Conservation (phyloP, 75 land plant genomes). For the Adiantum capillusveneris region DNA sequence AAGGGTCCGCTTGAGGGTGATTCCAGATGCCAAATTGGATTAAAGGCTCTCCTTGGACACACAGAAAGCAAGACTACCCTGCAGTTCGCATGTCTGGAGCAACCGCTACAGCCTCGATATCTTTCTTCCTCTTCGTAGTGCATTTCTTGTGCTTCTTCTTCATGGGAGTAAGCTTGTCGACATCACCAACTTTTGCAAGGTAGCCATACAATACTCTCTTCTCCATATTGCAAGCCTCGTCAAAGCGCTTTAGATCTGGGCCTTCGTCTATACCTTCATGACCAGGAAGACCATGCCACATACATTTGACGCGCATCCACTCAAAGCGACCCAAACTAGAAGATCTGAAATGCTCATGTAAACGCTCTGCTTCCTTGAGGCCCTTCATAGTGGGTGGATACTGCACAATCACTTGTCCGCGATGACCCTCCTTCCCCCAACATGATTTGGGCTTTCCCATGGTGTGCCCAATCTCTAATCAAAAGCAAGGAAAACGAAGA, state of each 20-base stretch:
- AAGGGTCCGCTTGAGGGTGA: no score
- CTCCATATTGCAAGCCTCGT: conserved; percentile 10
- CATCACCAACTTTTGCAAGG: conserved; percentile 13
- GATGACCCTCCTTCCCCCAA: conserved; percentile 31
- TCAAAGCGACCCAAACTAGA: conserved; percentile 14
- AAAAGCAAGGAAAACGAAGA: no score
- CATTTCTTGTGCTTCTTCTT: conserved; percentile 8
- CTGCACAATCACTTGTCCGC: conserved; percentile 27
- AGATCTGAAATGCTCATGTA: conserved; percentile 27
- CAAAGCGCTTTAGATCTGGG: conserved; percentile 26
- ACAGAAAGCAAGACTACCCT: no score
- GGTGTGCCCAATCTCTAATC: conserved; percentile 16
- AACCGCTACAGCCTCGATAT: conserved; percentile 7
- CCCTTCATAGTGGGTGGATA: conserved; percentile 19
- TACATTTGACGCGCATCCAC: conserved; percentile 20
- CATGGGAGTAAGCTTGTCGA: conserved; percentile 4
- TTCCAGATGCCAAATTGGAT: no score
- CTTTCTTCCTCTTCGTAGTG: not conserved
- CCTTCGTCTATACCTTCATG: conserved; percentile 23
- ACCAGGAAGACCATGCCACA: conserved; percentile 33
- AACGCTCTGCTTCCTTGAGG: conserved; percentile 17
- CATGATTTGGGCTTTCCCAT: conserved; percentile 18
- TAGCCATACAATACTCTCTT: conserved; percentile 33
- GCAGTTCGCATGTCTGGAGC: no score
- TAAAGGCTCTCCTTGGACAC: no score